Evolutionary conservation across 2,329 filamentous ascomycete species (phyloP).

Genomic region (Huntiella abstrusa): DNA sequence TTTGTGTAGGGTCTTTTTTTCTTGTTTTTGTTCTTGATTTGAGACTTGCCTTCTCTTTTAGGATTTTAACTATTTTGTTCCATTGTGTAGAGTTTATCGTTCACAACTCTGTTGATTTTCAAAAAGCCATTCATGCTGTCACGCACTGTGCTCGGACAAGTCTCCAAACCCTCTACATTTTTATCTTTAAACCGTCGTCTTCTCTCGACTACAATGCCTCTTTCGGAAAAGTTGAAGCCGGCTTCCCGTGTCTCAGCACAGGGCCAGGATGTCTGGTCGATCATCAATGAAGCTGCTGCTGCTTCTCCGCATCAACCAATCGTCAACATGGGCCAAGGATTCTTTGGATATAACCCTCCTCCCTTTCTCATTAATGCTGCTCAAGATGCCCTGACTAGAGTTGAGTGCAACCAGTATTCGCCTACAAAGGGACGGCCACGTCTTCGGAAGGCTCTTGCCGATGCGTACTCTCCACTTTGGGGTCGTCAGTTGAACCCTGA

Average conservation of each 20-base stretch:
- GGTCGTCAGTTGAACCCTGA: conserved; percentile 67
- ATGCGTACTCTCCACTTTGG: conserved; percentile 83
- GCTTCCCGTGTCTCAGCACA: conserved; percentile 30
- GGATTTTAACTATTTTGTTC: too few relatives aligned
- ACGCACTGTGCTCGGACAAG: too few relatives aligned
- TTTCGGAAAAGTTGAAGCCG: conserved; percentile 28
- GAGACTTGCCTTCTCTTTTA: too few relatives aligned
- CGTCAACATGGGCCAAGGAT: conserved; percentile 47
- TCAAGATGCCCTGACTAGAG: conserved; percentile 69
- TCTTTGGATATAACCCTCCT: conserved; percentile 89
- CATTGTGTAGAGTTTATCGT: too few relatives aligned
- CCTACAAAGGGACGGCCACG: conserved; percentile 85
- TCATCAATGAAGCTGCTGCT: conserved; percentile 46
- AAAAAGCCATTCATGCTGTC: too few relatives aligned
- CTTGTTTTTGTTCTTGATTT: too few relatives aligned
- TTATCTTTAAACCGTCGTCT: too few relatives aligned
- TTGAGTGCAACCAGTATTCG: conserved; percentile 98
- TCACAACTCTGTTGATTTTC: too few relatives aligned
- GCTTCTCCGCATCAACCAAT: conserved; percentile 45
- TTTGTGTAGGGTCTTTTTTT: too few relatives aligned
- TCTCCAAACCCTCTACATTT: too few relatives aligned
- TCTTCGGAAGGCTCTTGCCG: conserved; percentile 78
- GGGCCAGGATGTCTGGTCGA: conserved; percentile 37
- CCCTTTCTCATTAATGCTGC: conserved; percentile 80
- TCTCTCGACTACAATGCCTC: conserved; percentile 14